Base-by-base conservation (phyloP, 192 early-diverging fungal genomes). In the Oehlia diaphana region DNA sequence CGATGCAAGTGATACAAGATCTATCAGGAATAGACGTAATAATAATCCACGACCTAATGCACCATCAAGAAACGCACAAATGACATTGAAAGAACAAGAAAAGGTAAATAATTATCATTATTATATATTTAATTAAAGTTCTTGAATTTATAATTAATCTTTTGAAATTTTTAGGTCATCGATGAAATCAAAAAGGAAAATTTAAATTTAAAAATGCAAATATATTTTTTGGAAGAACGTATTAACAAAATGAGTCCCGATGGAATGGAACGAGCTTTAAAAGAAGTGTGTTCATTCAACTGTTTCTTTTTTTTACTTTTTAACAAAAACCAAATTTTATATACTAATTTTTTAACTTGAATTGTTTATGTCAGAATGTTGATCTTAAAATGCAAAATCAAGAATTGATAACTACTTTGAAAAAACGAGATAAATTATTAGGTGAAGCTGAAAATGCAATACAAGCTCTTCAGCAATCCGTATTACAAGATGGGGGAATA, bases 101-200 rank as follows among this genome's bases (percentile, higher is more conserved):
- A 84, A 82, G 74, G 87, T 89, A 79, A 37, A 39, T 13, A 31
- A 33, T 19, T 14, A 14, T 9, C n/a, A 31, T 7, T n/a, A n/a
- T n/a, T n/a, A n/a, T n/a, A n/a, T n/a, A n/a, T n/a, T n/a, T 9
- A 44, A 9, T 44, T 9, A 9, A n/a, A 72, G 31, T 10, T 26
- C 9, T 37, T 35, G 37, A 3, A 37, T 3, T 37, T 37, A 37
- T 37, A 37, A 37, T 37, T 37, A 37, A 37, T 37, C 49, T 16
- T 69, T 33, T 19, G 21, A 47, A 21, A 53, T 16, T 53, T 3
- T 58, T 82, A 91, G 88, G 81, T 82, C 4, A 86, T 91, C 80
- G 88, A 91, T 76, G 83, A 85, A 31, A 81, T 90, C 10, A 83
- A 87, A 31, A 88, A 91, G 68, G 87, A 90, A 12, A 88, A 84